Percentiles rank a stretch among this genome's conserved stretches.
Evolutionary conservation across 495 filamentous ascomycete species (phyloP).

Genomic region (Daldinia loculata): DNA sequence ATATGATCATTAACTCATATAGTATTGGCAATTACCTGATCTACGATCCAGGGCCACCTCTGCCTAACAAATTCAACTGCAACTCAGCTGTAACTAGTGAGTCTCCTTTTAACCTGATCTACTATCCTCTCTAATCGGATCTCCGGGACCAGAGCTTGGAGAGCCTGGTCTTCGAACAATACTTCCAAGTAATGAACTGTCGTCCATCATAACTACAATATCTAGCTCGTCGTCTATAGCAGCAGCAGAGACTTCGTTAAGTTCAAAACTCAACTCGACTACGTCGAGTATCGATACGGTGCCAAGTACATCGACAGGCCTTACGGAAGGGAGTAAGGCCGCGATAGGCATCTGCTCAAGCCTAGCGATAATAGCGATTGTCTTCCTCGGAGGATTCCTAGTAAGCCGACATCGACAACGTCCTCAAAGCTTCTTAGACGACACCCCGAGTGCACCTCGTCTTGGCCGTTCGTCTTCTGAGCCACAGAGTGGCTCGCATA

Average conservation of each 20-base stretch:
- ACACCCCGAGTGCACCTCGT: constrained; percentile 22
- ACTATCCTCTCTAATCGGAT: not conserved
- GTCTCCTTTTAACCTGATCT: not conserved
- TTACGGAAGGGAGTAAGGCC: constrained; percentile 51
- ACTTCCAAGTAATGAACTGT: not conserved
- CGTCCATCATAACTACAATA: constrained; percentile 11
- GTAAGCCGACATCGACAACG: constrained; percentile 42
- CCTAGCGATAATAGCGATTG: constrained; percentile 46
- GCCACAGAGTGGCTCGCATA: constrained; percentile 45
- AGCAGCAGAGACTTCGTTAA: constrained; percentile 18
- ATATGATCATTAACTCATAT: constrained; percentile 6
- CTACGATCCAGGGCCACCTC: constrained; percentile 52
- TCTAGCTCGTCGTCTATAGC: constrained; percentile 5
- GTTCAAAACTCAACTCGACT: constrained; percentile 28
- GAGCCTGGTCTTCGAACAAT: not conserved
- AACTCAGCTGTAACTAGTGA: constrained; percentile 11
- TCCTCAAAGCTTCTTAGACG: constrained; percentile 25
- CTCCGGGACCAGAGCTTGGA: not conserved
- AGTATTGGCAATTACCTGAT: constrained; percentile 52
- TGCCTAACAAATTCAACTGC: constrained; percentile 28
- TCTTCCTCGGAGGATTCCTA: constrained; percentile 50
- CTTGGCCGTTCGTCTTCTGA: constrained; percentile 30
- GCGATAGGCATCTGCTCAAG: constrained; percentile 55
- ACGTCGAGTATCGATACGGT: constrained; percentile 11
- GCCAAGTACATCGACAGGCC: constrained; percentile 25